Evolutionary conservation across 495 filamentous ascomycete species (phyloP).

Genomic region (Podospora appendiculata): DNA sequence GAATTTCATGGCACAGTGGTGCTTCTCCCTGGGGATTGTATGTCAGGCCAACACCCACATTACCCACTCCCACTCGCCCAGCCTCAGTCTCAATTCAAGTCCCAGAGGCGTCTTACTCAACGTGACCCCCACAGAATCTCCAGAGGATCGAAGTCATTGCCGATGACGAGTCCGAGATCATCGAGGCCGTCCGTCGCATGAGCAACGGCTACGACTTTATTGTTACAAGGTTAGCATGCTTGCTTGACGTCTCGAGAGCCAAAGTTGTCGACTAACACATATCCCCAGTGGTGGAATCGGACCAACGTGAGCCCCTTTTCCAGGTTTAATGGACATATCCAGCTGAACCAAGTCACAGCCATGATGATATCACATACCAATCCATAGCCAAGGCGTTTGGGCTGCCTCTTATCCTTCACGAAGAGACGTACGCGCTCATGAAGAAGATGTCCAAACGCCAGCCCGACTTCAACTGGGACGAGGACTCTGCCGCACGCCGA

Average conservation of each 20-base stretch:
- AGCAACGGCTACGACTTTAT: conserved; percentile 85
- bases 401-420: conserved; percentile 67
- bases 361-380: conserved; percentile 96
- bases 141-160: conserved; percentile 88
- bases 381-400: conserved; percentile 87
- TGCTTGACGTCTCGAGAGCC: too few species aligned
- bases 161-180: conserved; percentile 84
- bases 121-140: conserved; percentile 43
- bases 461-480: conserved; percentile 76
- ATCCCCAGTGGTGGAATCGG: conserved; percentile 75
- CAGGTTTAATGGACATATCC: not conserved
- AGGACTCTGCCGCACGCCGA: conserved; percentile 63
- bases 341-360: conserved; percentile 41
- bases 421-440: conserved; percentile 72
- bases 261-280: not conserved
- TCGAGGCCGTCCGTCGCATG: conserved; percentile 81
- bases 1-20: conserved; percentile 83
- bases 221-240: conserved; percentile 53
- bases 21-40: conserved; percentile 80
- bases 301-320: conserved; percentile 57
- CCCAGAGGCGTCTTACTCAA: not conserved
- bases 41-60: not conserved
- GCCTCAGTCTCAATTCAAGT: not conserved
- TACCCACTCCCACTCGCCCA: not conserved
- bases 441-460: conserved; percentile 66